Conservation (phyloP, 1,284 basidiomycete species). For the Puccinia polysora region DNA sequence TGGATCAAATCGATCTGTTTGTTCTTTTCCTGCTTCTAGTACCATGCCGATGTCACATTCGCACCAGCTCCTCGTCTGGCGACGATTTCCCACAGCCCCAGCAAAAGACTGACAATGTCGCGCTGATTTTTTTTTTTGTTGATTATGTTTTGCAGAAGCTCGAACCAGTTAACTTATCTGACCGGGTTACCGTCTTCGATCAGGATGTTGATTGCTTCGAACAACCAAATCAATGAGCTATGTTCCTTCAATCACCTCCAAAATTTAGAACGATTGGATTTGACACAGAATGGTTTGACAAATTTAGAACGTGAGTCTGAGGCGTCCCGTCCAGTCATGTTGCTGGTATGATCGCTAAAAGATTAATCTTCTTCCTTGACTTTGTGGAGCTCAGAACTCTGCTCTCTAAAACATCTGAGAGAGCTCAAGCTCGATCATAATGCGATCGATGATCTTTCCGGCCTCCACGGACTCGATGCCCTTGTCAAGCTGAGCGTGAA, state of each 20-base stretch:
- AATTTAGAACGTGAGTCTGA: constrained; percentile 69
- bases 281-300: constrained; percentile 83
- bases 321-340: constrained; percentile 42
- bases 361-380: constrained; percentile 14
- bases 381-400: constrained; percentile 61
- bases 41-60: too few relatives aligned
- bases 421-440: constrained; percentile 86
- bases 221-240: constrained; percentile 76
- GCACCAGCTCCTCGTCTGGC: background rate
- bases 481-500: constrained; percentile 77
- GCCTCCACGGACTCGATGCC: constrained; percentile 70
- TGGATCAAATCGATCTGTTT: constrained; percentile 75
- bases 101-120: background rate
- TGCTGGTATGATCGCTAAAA: background rate
- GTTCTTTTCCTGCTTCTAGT: constrained; percentile 49
- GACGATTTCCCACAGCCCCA: too few relatives aligned
- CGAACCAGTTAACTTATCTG: constrained; percentile 76
- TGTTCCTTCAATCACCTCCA: constrained; percentile 82
- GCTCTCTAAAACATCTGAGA: constrained; percentile 73
- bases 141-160: constrained; percentile 17
- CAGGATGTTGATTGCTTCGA: constrained; percentile 72
- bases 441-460: constrained; percentile 68
- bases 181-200: constrained; percentile 75
- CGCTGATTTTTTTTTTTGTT: constrained; percentile 36
- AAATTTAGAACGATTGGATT: constrained; percentile 81